These are phyloP conservation scores for Suhomyces chickasaworum DNA, from an alignment of 1,139 yeast genomes.

Conservation along the genomic window DNA sequence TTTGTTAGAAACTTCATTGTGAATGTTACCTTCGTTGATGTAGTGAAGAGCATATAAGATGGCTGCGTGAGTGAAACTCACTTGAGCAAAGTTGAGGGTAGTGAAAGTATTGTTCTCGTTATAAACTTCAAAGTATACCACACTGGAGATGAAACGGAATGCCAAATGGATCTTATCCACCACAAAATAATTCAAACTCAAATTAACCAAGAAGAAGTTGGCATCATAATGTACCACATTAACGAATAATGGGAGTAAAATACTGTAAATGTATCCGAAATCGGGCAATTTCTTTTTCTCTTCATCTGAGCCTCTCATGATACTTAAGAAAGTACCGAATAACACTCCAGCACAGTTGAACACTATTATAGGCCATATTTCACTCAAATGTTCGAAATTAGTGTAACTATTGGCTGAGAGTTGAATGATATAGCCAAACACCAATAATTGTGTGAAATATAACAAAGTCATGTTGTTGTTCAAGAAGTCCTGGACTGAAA, in stretches of 20 bases:
- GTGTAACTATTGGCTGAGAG: constrained; percentile 30
- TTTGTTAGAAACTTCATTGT: constrained; percentile 1
- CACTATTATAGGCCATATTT: constrained; percentile 29
- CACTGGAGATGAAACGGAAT: constrained; percentile 32
- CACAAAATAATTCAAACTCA: constrained; percentile 42
- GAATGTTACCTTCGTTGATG: constrained; percentile 29
- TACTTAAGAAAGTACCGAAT: constrained; percentile 33
- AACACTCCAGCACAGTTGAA: constrained; percentile 41
- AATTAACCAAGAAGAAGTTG: constrained; percentile 33
- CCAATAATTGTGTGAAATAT: constrained; percentile 38
- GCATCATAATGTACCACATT: constrained; percentile 25
- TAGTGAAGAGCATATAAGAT: constrained; percentile 29
- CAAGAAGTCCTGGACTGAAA: constrained; percentile 41
- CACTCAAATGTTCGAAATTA: constrained; percentile 21
- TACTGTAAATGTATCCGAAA: constrained; percentile 40
- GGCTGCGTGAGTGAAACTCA: constrained; percentile 28
- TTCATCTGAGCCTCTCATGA: constrained; percentile 25
- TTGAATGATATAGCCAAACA: constrained; percentile 34
- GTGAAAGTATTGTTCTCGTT: constrained; percentile 24
- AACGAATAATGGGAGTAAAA: constrained; percentile 35
- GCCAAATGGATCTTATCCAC: constrained; percentile 36
- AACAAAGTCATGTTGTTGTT: constrained; percentile 36
- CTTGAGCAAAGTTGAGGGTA: constrained; percentile 25
- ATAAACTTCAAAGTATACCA: constrained; percentile 35
- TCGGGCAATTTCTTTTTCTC: constrained; percentile 32